These are phyloP conservation scores for Gracilaria gracilis DNA, from an alignment of 23 red algal genomes.

Conservation along the genomic window DNA sequence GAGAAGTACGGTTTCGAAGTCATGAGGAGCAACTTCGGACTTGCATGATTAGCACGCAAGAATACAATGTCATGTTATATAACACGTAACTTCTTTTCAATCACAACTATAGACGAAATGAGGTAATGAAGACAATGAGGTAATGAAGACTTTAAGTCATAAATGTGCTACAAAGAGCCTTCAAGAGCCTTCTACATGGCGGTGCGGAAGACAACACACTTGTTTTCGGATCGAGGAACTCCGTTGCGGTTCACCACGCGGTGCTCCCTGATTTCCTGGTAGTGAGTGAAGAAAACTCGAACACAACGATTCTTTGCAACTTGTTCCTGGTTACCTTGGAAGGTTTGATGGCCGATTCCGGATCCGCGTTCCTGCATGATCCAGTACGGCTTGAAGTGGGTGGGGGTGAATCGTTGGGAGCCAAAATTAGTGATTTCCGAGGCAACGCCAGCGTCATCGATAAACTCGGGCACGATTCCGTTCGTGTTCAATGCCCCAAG, in stretches of 20 bases:
- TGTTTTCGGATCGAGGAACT: neutral
- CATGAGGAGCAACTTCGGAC: too few relatives aligned
- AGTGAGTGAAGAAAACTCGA: conserved; percentile 11
- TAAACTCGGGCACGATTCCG: neutral
- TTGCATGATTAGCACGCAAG: too few relatives aligned
- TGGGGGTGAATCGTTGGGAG: conserved; percentile 18
- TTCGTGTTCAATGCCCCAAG: conserved; percentile 18
- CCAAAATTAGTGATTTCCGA: neutral
- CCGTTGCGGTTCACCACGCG: conserved; percentile 1
- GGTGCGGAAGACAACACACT: conserved; percentile 30
- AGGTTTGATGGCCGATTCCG: conserved; percentile 35
- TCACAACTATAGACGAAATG: too few relatives aligned
- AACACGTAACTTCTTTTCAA: too few relatives aligned
- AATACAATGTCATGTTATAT: too few relatives aligned
- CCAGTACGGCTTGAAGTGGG: conserved; percentile 37
- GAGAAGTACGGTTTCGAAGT: too few relatives aligned
- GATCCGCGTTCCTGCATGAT: neutral
- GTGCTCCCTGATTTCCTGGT: neutral
- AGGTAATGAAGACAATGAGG: too few relatives aligned
- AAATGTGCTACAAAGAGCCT: neutral
- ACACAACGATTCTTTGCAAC: neutral
- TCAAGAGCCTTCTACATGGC: neutral
- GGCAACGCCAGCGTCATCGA: neutral
- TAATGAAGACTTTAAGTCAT: too few relatives aligned
- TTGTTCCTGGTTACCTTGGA: conserved; percentile 32